phyloP scores from a whole-genome alignment of 1,139 yeast species.

The Nakaseomyces delphensis region DNA sequence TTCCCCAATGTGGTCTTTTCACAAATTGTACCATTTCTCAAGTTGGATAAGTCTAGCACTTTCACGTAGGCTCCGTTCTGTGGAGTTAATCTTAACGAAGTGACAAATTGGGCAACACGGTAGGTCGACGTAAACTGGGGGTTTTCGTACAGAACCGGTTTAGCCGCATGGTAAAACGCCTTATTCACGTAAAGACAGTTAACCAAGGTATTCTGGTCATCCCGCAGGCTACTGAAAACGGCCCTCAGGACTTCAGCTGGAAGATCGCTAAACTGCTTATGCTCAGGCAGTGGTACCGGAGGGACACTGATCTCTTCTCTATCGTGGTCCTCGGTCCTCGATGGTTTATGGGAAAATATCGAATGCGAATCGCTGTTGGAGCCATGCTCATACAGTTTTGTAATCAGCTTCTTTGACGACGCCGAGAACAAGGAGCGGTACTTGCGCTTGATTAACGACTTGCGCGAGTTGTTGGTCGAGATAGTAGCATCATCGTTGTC shows the following conservation, averaged over 20 bases:
- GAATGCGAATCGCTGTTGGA: constrained; percentile 18
- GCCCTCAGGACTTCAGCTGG: constrained; percentile 27
- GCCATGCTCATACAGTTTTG: constrained; percentile 18
- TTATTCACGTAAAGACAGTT: constrained; percentile 44
- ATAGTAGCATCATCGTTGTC: constrained; percentile 5
- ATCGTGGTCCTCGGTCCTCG: constrained; percentile 5
- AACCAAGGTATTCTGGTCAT: constrained; percentile 32
- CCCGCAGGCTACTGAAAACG: constrained; percentile 14
- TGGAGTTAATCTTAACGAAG: constrained; percentile 48
- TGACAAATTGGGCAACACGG: constrained; percentile 68
- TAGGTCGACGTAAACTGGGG: constrained; percentile 58
- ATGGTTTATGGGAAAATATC: constrained; percentile 21
- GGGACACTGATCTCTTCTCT: constrained; percentile 11
- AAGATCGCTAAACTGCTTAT: constrained; percentile 17
- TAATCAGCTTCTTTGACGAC: constrained; percentile 22
- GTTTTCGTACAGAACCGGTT: constrained; percentile 45
- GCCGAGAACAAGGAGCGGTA: constrained; percentile 22
- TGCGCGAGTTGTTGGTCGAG: constrained; percentile 4
- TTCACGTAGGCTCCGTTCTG: constrained; percentile 50
- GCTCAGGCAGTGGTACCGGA: constrained; percentile 9
- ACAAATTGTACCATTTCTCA: constrained; percentile 36
- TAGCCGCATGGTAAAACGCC: constrained; percentile 44
- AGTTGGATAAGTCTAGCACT: constrained; percentile 48
- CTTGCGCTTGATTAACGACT: constrained; percentile 19
- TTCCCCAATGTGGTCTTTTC: constrained; percentile 22